These are phyloP conservation scores for Microbotryomycetes sp. DNA, from an alignment of 1,284 basidiomycete genomes.

Conservation along the genomic window DNA sequence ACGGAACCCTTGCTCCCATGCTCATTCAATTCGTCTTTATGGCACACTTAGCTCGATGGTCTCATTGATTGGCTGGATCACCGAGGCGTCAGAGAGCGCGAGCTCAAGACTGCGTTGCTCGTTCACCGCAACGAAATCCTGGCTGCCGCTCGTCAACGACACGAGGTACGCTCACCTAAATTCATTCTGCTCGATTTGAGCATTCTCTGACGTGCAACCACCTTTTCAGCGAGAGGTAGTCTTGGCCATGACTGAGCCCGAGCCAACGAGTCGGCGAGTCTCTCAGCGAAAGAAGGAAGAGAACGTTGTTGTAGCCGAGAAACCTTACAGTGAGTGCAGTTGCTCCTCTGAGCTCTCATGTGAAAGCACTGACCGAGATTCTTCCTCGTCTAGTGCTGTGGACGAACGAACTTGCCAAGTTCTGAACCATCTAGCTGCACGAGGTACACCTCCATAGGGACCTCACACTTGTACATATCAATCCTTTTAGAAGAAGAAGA, in stretches of 20 bases:
- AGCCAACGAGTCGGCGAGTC: not conserved
- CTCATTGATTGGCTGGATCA: slow-evolving; percentile 84
- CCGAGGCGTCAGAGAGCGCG: slow-evolving; percentile 79
- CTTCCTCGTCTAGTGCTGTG: too few species aligned
- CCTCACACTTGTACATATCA: not conserved
- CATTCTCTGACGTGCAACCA: not conserved
- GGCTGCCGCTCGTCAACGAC: slow-evolving; percentile 49
- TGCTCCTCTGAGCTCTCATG: not conserved
- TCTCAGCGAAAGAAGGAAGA: not conserved
- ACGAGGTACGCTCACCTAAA: slow-evolving; percentile 1
- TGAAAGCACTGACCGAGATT: too few species aligned
- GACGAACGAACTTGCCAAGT: slow-evolving; percentile 1
- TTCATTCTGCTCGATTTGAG: not conserved
- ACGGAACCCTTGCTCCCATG: slow-evolving; percentile 9
- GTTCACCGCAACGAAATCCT: slow-evolving; percentile 83
- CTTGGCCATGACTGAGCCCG: not conserved
- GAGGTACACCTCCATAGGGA: not conserved
- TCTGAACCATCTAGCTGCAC: not conserved
- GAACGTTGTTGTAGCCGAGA: not conserved
- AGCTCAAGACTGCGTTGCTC: slow-evolving; percentile 67
- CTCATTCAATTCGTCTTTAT: slow-evolving; percentile 1
- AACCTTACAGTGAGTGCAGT: not conserved
- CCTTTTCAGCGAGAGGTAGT: not conserved
- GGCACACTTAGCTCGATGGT: slow-evolving; percentile 58
- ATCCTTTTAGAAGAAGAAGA: too few species aligned